Evolutionary conservation across 495 filamentous ascomycete species (phyloP), one percentile per base, ranked within the genome.

Genomic region (Hypoxylon lenormandii): DNA sequence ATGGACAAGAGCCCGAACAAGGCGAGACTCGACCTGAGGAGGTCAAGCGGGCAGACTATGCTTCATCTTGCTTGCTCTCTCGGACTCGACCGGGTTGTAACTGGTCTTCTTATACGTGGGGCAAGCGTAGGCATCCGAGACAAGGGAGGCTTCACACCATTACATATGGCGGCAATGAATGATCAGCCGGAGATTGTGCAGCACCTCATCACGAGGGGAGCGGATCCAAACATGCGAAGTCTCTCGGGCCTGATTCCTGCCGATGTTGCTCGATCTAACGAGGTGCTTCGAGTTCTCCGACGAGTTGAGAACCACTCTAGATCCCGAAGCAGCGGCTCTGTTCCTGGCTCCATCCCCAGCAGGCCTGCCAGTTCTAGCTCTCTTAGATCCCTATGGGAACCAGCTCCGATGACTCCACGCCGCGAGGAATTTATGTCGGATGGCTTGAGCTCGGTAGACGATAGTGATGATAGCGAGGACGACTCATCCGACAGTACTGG

Each of bases 161-260:
- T 96, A 82, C 92, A 95, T 72, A 83, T 94, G 69, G 93, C 93
- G 26, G 88, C 91, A n/a, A 82, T 96, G 67, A 88, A 88, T 76
- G 86, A 89, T 36, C 88, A 92, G 72, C 80, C 85, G 15, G 87
- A 93, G 62, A 93, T 96, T 65, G 85, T 95, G 8, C 85, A 89
- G 54, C 86, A 89, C 16, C 86, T 97, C 28, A 85, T 94, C 50
- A 80, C 89, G 21, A 85, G 86, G 26, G 90, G 92, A 16, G 92
- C 91, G 5, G 89, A 92, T 76, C 85, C 90, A 15, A 88, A 81
- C 46, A 76, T 91, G 22, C 87, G 89, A 60, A 95, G 87, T 73
- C 77, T 90, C 16, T 86, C 87, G 51, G 90, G 91, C 26, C 88
- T 89, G 59, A 90, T 88, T 4, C 83, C 92, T 26, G 83, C 88